These are phyloP conservation scores for Dryadomyces sulphureus DNA, from an alignment of 2,329 filamentous ascomycete genomes.

Conservation along the genomic window DNA sequence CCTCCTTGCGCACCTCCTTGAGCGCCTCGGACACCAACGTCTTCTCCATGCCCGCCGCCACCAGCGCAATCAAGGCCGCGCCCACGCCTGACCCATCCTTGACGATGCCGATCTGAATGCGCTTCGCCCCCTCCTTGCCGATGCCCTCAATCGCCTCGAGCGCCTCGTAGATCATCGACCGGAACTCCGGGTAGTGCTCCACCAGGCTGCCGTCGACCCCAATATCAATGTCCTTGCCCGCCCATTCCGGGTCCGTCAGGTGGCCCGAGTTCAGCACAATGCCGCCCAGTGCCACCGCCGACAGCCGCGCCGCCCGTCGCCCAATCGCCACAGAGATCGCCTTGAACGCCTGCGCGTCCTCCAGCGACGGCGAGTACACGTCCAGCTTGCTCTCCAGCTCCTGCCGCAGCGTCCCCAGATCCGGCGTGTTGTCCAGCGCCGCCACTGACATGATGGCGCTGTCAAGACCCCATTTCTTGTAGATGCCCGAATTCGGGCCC, in stretches of 20 bases:
- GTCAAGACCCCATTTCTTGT: conserved; percentile 77
- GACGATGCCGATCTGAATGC: conserved; percentile 85
- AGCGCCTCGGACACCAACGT: conserved; percentile 22
- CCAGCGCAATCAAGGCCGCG: conserved; percentile 83
- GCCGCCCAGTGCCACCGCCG: conserved; percentile 75
- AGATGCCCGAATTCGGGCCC: conserved; percentile 49
- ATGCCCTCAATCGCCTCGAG: conserved; percentile 64
- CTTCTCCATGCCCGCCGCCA: conserved; percentile 57
- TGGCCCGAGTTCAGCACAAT: conserved; percentile 70
- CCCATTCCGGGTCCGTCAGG: conserved; percentile 38
- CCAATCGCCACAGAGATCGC: conserved; percentile 69
- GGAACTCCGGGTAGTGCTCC: conserved; percentile 90
- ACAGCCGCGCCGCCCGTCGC: conserved; percentile 73
- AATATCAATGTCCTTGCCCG: conserved; percentile 66
- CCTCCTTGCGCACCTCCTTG: conserved; percentile 23
- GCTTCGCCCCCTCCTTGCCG: conserved; percentile 63
- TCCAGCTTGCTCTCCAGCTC: conserved; percentile 63
- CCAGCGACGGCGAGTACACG: conserved; percentile 59
- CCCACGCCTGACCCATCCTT: conserved; percentile 96
- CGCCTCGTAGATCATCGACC: conserved; percentile 74
- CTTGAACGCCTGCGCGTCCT: conserved; percentile 83
- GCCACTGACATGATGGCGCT: conserved; percentile 81
- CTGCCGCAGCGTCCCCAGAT: conserved; percentile 59
- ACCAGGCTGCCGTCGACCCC: conserved; percentile 91
- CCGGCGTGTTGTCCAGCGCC: conserved; percentile 61